A percentile compares a stretch with the other conserved stretches of the same genome.
These are phyloP conservation scores for Lobulomyces angularis DNA, from an alignment of 192 early-diverging fungal species.

Conservation along the genomic window DNA sequence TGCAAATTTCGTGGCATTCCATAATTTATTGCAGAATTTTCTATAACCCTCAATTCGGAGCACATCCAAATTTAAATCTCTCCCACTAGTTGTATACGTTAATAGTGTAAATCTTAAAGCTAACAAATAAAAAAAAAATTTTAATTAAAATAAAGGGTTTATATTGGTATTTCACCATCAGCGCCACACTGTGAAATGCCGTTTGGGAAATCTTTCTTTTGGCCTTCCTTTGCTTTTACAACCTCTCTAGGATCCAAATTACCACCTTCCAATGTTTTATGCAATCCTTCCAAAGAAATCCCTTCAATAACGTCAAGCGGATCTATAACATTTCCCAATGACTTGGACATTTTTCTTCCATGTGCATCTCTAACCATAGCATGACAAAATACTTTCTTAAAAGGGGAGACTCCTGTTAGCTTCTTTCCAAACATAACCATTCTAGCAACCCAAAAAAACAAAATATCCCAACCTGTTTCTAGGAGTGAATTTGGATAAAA, in stretches of 20 bases:
- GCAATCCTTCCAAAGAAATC: constrained; percentile 65
- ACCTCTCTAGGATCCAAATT: constrained; percentile 88
- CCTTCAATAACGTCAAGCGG: constrained; percentile 95
- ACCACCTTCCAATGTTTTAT: constrained; percentile 61
- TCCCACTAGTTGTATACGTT: constrained; percentile 43
- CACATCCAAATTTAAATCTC: constrained; percentile 90
- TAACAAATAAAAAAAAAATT: not conserved
- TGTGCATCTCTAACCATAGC: constrained; percentile 96
- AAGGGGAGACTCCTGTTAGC: constrained; percentile 89
- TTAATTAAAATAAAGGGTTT: constrained; percentile 56
- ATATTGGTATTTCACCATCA: constrained; percentile 86
- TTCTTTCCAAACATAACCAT: constrained; percentile 99
- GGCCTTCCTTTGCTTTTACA: constrained; percentile 70
- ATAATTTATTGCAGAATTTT: constrained; percentile 99
- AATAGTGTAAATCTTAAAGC: constrained; percentile 33
- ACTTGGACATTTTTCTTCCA: constrained; percentile 97
- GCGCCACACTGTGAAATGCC: constrained; percentile 98
- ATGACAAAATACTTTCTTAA: constrained; percentile 91
- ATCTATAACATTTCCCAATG: constrained; percentile 94
- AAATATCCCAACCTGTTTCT: constrained; percentile 97
- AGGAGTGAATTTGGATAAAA: constrained; percentile 88
- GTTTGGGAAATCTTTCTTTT: constrained; percentile 79
- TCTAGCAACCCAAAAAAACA: constrained; percentile 99
- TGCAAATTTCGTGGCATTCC: constrained; percentile 97
- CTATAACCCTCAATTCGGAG: constrained; percentile 95